These are phyloP conservation scores for Populus euphratica DNA, from an alignment of 345 rosid genomes.

Conservation along the genomic window DNA sequence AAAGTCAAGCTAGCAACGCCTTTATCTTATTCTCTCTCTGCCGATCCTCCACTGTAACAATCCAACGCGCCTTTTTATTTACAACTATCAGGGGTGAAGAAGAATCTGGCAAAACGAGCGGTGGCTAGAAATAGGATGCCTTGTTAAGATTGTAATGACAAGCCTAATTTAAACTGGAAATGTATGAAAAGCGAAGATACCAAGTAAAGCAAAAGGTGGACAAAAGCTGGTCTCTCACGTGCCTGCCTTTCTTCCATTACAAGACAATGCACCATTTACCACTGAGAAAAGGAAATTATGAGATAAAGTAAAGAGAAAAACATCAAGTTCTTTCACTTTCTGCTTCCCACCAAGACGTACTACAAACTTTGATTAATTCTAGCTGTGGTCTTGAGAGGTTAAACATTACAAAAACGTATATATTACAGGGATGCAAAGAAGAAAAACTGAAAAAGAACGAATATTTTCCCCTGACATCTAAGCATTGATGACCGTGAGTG, in stretches of 20 bases:
- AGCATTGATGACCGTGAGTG: not conserved
- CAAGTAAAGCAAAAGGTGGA: conserved; percentile 19
- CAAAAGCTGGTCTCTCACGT: not conserved
- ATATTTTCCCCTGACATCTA: not conserved
- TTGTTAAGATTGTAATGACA: not conserved
- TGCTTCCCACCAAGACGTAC: not conserved
- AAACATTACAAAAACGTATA: not conserved
- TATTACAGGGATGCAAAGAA: not conserved
- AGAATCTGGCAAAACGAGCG: not conserved
- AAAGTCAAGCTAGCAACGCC: conserved; percentile 7
- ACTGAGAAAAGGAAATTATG: not conserved
- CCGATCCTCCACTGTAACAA: not conserved
- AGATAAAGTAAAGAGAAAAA: not conserved
- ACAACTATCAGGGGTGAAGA: not conserved
- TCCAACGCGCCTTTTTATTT: not conserved
- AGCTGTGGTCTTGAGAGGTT: not conserved
- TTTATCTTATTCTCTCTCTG: not conserved
- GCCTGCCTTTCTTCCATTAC: conserved; percentile 1
- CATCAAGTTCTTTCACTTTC: not conserved
- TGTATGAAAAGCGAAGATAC: conserved; percentile 6
- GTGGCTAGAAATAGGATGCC: not conserved
- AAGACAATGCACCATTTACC: not conserved
- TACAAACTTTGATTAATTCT: not conserved
- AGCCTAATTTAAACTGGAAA: conserved; percentile 3
- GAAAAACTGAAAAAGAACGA: not conserved